A percentile compares a stretch with the other conserved stretches of the same genome.
Evolutionary conservation across 495 filamentous ascomycete species (phyloP).

Genomic region (Penicillium chermesinum): DNA sequence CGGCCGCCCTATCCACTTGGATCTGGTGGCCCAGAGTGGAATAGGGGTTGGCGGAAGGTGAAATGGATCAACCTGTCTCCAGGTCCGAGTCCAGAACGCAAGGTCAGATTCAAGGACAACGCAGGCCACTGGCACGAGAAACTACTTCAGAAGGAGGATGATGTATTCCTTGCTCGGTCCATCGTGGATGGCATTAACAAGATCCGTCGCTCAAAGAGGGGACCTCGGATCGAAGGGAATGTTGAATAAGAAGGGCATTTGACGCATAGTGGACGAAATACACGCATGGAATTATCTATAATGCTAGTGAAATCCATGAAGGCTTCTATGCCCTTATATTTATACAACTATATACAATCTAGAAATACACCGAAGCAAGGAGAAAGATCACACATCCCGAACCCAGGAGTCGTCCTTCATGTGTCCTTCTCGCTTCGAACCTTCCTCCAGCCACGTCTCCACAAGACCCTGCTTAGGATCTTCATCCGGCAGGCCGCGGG

Average conservation of each 20-base stretch:
- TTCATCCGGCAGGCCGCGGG: slow-evolving; percentile 70
- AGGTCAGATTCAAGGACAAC: no score
- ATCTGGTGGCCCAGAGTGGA: slow-evolving; percentile 45
- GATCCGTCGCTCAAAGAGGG: no score
- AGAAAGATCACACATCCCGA: slow-evolving; percentile 46
- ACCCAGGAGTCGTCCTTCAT: slow-evolving; percentile 62
- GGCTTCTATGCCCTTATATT: background rate
- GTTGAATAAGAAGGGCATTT: no score
- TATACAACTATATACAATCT: slow-evolving; percentile 3
- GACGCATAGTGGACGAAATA: no score
- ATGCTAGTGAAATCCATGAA: background rate
- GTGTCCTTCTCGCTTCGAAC: slow-evolving; percentile 49
- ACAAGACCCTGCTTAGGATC: slow-evolving; percentile 62
- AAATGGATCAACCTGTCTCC: slow-evolving; percentile 46
- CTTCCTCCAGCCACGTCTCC: slow-evolving; percentile 59
- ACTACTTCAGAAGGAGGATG: no score
- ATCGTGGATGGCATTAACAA: no score
- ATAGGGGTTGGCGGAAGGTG: slow-evolving; percentile 45
- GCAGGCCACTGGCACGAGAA: no score
- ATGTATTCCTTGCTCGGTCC: no score
- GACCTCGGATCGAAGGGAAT: no score
- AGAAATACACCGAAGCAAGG: background rate
- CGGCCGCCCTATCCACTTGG: slow-evolving; percentile 18
- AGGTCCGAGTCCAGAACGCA: no score
- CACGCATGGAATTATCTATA: no score